Percentiles rank a stretch among this genome's conserved stretches.
phyloP scores from a whole-genome alignment of 352 stramenopile genomes.

The Albugo candida region DNA sequence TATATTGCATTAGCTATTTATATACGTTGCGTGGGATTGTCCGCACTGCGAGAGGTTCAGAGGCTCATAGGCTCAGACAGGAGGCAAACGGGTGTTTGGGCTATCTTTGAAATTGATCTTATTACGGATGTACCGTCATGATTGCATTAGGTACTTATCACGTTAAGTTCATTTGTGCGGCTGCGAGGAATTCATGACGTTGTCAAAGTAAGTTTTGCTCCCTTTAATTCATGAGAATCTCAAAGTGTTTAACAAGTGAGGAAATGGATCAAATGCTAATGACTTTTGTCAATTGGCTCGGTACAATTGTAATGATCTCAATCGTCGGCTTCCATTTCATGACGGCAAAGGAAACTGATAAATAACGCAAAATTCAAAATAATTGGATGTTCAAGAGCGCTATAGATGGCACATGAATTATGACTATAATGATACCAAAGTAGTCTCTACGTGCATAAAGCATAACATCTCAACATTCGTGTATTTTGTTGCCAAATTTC shows the following conservation, averaged over 20 bases:
- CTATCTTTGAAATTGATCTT: no score
- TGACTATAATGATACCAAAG: no score
- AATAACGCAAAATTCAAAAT: conserved; percentile 16
- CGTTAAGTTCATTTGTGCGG: not conserved
- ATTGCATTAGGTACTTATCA: conserved; percentile 19
- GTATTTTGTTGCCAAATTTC: no score
- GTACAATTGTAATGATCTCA: conserved; percentile 74
- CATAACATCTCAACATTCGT: no score
- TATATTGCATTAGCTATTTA: conserved; percentile 3
- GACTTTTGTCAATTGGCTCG: conserved; percentile 77
- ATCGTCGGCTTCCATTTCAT: conserved; percentile 80
- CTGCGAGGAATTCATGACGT: not conserved
- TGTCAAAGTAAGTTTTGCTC: conserved; percentile 2
- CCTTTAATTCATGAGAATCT: not conserved
- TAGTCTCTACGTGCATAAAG: no score
- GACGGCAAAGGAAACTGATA: conserved; percentile 62
- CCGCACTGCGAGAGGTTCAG: not conserved
- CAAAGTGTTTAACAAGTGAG: conserved; percentile 19
- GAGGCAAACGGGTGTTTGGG: no score
- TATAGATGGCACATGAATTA: no score
- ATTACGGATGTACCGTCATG: no score
- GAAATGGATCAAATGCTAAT: conserved; percentile 77
- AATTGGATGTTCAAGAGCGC: no score
- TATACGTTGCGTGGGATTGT: not conserved
- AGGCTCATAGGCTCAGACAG: not conserved